Evolutionary conservation across 1,284 basidiomycete genomes (phyloP).

Genomic region (Ceratobasidium sp.): DNA sequence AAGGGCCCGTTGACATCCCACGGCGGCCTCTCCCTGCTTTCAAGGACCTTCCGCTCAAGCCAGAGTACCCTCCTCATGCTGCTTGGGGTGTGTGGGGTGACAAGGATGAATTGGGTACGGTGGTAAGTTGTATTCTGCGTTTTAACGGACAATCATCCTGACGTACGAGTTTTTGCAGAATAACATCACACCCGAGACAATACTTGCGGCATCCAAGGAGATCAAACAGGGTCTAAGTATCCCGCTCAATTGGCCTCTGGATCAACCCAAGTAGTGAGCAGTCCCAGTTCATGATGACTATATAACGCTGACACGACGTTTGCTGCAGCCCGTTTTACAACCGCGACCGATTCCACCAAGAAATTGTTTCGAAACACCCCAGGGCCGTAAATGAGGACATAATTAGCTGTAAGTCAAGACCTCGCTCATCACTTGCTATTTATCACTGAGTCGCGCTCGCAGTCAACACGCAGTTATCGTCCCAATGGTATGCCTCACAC

Average conservation of each 20-base stretch:
- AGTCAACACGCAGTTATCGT: constrained; percentile 57
- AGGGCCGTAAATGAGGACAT: constrained; percentile 36
- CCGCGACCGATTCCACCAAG: constrained; percentile 29
- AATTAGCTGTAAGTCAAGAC: constrained; percentile 7
- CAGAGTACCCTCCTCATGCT: constrained; percentile 38
- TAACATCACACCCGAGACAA: constrained; percentile 50
- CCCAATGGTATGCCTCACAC: constrained; percentile 57
- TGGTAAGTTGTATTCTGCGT: constrained; percentile 36
- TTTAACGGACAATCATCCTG: neutral
- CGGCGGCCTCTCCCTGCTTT: constrained; percentile 23
- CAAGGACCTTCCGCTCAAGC: constrained; percentile 40
- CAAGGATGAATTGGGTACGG: constrained; percentile 52
- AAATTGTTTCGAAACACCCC: constrained; percentile 16
- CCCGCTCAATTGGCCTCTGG: constrained; percentile 43
- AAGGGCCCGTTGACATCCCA: neutral
- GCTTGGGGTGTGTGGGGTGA: constrained; percentile 54
- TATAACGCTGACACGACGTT: neutral
- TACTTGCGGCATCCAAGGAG: constrained; percentile 26
- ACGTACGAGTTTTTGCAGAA: constrained; percentile 44
- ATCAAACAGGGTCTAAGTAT: constrained; percentile 31
- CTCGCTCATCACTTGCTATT: neutral
- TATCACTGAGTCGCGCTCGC: constrained; percentile 51
- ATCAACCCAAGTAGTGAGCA: constrained; percentile 41
- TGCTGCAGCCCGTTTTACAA: constrained; percentile 23
- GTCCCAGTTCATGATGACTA: neutral